Evolutionary conservation across 108 stramenopile species (phyloP).

Genomic region (Mediolabrus comicus): DNA sequence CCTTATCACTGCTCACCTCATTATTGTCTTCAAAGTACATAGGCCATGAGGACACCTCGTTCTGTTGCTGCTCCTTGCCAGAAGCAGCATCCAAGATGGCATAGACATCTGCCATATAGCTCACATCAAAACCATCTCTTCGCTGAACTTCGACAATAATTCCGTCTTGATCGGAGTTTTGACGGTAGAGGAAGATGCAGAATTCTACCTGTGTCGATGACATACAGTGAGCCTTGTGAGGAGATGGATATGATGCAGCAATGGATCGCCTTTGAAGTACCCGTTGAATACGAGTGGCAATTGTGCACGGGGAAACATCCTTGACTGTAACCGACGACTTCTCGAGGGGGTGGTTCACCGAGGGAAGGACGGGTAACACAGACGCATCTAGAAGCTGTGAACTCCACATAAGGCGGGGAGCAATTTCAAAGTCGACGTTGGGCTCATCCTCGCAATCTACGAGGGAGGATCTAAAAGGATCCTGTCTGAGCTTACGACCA

Average conservation of each 20-base stretch:
- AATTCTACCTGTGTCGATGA: slow-evolving; percentile 63
- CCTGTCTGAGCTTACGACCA: not conserved
- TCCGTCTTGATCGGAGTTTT: slow-evolving; percentile 45
- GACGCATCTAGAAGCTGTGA: not conserved
- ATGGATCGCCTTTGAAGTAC: slow-evolving; percentile 67
- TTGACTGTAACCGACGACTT: slow-evolving; percentile 60
- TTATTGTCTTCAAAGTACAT: slow-evolving; percentile 8
- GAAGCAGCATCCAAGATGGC: slow-evolving; percentile 71
- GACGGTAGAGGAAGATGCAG: slow-evolving; percentile 66
- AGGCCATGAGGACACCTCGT: not conserved
- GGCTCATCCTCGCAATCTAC: not conserved
- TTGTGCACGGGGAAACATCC: slow-evolving; percentile 14
- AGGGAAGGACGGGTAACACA: slow-evolving; percentile 48
- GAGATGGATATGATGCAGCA: slow-evolving; percentile 54
- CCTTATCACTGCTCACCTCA: not conserved
- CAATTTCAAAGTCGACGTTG: not conserved
- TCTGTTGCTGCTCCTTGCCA: slow-evolving; percentile 21
- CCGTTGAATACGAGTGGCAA: slow-evolving; percentile 54
- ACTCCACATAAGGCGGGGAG: not conserved
- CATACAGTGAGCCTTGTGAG: slow-evolving; percentile 57
- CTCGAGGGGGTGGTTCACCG: slow-evolving; percentile 56
- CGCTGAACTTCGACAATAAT: slow-evolving; percentile 81
- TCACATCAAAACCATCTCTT: slow-evolving; percentile 48
- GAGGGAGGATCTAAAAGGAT: not conserved
- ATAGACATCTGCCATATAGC: slow-evolving; percentile 50